Conservation (phyloP, 768 basidiomycete species). For the Xerocomus potaroensis region DNA sequence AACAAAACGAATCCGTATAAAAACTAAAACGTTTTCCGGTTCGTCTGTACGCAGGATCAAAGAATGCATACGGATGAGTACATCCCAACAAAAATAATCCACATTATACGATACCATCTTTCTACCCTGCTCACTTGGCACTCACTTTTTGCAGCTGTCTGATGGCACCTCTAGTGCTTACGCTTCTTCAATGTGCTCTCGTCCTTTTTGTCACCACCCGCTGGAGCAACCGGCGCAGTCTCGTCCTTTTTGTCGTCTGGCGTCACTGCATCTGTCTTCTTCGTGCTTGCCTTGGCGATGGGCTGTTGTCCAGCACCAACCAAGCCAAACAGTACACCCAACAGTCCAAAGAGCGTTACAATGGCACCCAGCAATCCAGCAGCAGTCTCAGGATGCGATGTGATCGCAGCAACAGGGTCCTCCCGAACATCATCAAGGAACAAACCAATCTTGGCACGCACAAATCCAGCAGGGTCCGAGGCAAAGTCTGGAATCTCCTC, state of each 20-base stretch:
- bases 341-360: slow-evolving; percentile 80
- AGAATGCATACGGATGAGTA: slow-evolving; percentile 7
- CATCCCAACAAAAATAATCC: background rate
- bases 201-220: slow-evolving; percentile 71
- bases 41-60: slow-evolving; percentile 7
- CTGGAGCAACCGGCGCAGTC: slow-evolving; percentile 62
- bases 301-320: slow-evolving; percentile 72
- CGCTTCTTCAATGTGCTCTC: slow-evolving; percentile 73
- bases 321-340: slow-evolving; percentile 75
- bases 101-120: slow-evolving; percentile 9
- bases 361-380: slow-evolving; percentile 68
- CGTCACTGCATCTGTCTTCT: slow-evolving; percentile 70
- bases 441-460: slow-evolving; percentile 69
- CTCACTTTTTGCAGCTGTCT: slow-evolving; percentile 8
- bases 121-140: slow-evolving; percentile 2
- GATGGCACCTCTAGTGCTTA: slow-evolving; percentile 39
- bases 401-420: slow-evolving; percentile 80
- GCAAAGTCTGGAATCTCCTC: slow-evolving; percentile 49
- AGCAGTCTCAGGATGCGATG: slow-evolving; percentile 84
- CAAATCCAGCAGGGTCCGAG: slow-evolving; percentile 73
- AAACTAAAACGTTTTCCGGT: slow-evolving; percentile 1
- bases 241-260: slow-evolving; percentile 66
- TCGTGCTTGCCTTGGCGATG: slow-evolving; percentile 59
- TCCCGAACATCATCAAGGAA: slow-evolving; percentile 77
- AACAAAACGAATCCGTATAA: slow-evolving; percentile 2